Evolutionary conservation across 495 filamentous ascomycete genomes (phyloP), one percentile per base, ranked within the genome.

Genomic region (Neurospora sp.): DNA sequence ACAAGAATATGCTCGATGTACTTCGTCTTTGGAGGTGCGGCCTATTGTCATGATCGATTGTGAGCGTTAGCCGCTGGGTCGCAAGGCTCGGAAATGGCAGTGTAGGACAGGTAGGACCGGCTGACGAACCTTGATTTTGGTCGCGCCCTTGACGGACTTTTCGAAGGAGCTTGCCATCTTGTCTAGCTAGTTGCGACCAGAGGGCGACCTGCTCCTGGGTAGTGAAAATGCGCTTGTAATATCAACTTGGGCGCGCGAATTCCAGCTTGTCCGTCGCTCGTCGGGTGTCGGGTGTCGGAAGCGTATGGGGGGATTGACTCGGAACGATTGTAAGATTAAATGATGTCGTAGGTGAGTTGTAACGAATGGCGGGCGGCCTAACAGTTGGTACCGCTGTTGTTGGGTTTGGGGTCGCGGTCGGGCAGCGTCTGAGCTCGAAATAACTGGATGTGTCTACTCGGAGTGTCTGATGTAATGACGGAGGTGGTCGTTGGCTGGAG

Each of bases 1-100:
- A 97, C 88, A 22, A 99, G 88, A 79, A 99, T 97, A 78, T 97
- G 93, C 81, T 99, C 96, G 83, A 99, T 94, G 85, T 99, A 99
- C 85, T 99, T 99, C 69, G 96, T 95, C 85, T 99, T 99, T 31
- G 96, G 96, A 73, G 96, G 92, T 70, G 96, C 96, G 82, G 94
- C 92, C 92, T 97, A 70, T 59, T 12, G 18, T n/a, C 20, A 44
- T 68, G 59, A 69, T 31, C 27, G 65, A 46, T 38, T 46, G 73
- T 79, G 38, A 77, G 74, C 70, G 22, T 59, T 27, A 14, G 48
- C 48, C 48, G 48, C n/a, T 42, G 14, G 40, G 5, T 39, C 8
- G 11, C 44, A 35, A 31, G n/a, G 69, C 38, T 44, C 37, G 27
- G 38, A 7, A 18, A 22, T 39, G 41, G 22, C 53, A 39, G 39